phyloP scores from a whole-genome alignment of 345 rosid species.

The Cardamine chenopodiifolia region DNA sequence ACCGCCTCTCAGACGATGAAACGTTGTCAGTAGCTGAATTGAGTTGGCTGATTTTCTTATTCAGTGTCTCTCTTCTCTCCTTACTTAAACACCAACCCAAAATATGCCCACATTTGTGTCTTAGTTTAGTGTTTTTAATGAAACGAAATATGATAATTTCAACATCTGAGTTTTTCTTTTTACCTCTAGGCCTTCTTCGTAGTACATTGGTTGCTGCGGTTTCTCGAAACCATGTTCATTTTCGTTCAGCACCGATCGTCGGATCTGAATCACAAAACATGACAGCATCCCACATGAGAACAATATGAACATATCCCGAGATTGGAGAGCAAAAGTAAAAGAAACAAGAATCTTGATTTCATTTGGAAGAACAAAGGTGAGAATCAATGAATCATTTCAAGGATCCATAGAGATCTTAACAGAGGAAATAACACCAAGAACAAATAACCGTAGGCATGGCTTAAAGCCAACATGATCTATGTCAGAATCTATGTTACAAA shows the following conservation, averaged over 20 bases:
- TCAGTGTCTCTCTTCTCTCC: conserved; percentile 61
- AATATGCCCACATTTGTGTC: background rate
- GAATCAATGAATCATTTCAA: too few relatives aligned
- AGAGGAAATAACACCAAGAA: too few relatives aligned
- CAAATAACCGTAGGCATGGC: too few relatives aligned
- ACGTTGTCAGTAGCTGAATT: conserved; percentile 85
- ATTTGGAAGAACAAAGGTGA: background rate
- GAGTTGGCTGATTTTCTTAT: conserved; percentile 76
- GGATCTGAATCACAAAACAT: conserved; percentile 50
- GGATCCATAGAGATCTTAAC: too few relatives aligned
- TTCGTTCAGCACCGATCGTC: conserved; percentile 70
- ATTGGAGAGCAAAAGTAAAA: background rate
- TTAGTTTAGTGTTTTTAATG: background rate
- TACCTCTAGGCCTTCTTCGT: conserved; percentile 80
- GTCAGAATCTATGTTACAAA: too few relatives aligned
- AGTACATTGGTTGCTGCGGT: conserved; percentile 69
- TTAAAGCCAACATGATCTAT: too few relatives aligned
- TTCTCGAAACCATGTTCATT: conserved; percentile 74
- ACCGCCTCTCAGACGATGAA: conserved; percentile 74
- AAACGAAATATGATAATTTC: background rate
- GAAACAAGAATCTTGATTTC: background rate
- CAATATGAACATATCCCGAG: background rate
- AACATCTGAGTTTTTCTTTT: conserved; percentile 39
- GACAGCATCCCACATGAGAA: background rate
- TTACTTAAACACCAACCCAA: background rate